Percentiles rank a stretch among this genome's conserved stretches.
phyloP scores from a whole-genome alignment of 1,284 basidiomycete genomes.

The Trametes sp. region DNA sequence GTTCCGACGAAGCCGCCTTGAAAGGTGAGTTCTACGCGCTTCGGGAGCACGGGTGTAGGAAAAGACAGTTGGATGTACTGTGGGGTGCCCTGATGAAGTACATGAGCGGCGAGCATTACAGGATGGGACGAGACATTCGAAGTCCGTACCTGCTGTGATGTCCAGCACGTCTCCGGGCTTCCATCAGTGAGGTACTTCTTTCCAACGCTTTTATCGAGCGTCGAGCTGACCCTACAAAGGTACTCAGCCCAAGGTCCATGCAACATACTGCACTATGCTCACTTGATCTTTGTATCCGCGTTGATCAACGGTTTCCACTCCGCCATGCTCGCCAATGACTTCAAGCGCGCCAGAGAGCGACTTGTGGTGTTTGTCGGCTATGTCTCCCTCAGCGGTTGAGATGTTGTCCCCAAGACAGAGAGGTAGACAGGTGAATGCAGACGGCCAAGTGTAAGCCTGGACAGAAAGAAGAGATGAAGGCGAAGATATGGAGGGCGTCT shows the following conservation, averaged over 20 bases:
- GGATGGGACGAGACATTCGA: background rate
- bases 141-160: slow-evolving; percentile 71
- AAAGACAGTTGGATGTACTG: slow-evolving; percentile 77
- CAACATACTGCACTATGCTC: background rate
- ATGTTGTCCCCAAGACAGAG: too few species aligned
- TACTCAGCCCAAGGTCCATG: background rate
- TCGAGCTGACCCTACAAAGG: slow-evolving; percentile 76
- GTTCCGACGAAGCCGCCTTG: slow-evolving; percentile 86
- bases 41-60: slow-evolving; percentile 57
- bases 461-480: too few species aligned
- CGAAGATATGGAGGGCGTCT: background rate
- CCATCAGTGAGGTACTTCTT: slow-evolving; percentile 77
- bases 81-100: slow-evolving; percentile 63
- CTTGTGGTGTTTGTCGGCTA: too few species aligned
- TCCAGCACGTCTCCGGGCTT: slow-evolving; percentile 84
- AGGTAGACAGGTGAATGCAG: too few species aligned
- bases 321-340: slow-evolving; percentile 1
- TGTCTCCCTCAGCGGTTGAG: too few species aligned
- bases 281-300: slow-evolving; percentile 34
- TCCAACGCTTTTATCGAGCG: slow-evolving; percentile 77
- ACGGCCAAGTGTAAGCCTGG: too few species aligned
- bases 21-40: slow-evolving; percentile 69
- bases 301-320: slow-evolving; percentile 26
- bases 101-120: slow-evolving; percentile 7
- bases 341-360: too few species aligned